Evolutionary conservation across 106 monocot species (phyloP), one percentile per base, ranked within the genome.

Genomic region (Triglochin maritima): DNA sequence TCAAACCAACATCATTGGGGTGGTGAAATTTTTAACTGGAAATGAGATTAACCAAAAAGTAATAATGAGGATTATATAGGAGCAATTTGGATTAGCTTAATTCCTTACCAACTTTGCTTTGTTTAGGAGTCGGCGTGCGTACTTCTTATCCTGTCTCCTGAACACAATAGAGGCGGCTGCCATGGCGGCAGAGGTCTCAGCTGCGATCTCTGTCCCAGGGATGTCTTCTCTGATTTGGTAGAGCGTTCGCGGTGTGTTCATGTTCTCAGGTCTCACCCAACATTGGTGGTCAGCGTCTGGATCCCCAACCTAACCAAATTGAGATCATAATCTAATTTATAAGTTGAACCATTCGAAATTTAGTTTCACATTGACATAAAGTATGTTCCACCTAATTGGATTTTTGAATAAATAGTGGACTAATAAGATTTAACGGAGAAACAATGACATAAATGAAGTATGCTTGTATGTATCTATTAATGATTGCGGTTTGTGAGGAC

Each of bases 101-200:
- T 16, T 65, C n/a, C 71, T 53, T 56, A 90, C 91, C 78, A 88
- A 13, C 69, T 98, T 91, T 47, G 88, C 96, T 59, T 82, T 98
- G 80, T 98, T 88, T 46, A 91, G 79, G 69, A 98, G 85, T n/a
- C 70, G 17, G 2, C 82, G 83, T 2, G 96, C 45, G 63, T 98
- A 98, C 0, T 10, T n/a, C 1, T 8, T 44, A 41, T 98, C 85
- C 0, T 9, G 47, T n/a, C 60, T 44, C 41, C 79, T 72, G 68
- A 98, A 98, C n/a, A 88, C 86, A 3, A 91, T 80, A 6, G 91
- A 88, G 59, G 96, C 70, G 4, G 96, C 91, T 7, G 96, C 86
- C 86, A 98, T 77, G 65, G 96, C 96, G 29, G 96, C 96, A 6
- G 96, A 77, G 3, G 88, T 96, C 79, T 96, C 96, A 0, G 95